Base-by-base conservation (phyloP, 768 basidiomycete genomes). In the Solioccasus polychromus region DNA sequence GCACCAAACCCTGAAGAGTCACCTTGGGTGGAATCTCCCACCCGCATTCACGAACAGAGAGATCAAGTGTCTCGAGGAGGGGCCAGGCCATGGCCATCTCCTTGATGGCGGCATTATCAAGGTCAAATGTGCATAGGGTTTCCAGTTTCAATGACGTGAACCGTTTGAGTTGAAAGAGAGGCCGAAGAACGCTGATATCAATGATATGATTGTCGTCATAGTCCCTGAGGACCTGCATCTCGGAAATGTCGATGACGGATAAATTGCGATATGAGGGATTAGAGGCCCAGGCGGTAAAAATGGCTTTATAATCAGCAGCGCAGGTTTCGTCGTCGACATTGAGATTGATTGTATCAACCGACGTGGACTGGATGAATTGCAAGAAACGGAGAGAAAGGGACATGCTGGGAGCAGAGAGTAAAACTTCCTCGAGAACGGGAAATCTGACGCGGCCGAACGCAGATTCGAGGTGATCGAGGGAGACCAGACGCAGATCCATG, bases 301-400 rank as follows among this genome's bases (percentile, higher is more conserved):
- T 61, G 36, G 28, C 26, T 6, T 53, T 39, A 32, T 63, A 62
- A 41, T 53, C 55, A 15, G 51, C 43, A 42, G 61, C 61, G 35
- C 55, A 55, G 6, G 58, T 61, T 58, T 62, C 61, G 42, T 62
- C 61, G 40, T 62, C 61, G 40, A 62, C 41, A 23, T 63, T 62
- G 61, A 63, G 58, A 58, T 63, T 62, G 34, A 62, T 62, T 51
- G 61, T 61, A 55, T 61, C 58, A 49, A 62, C 47, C 24, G 55
- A 55, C 37, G 53, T 49, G 25, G 61, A 62, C 34, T 55, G 53
- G 28, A 63, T 47, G 53, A 61, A 58, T 44, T 61, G 41, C 38
- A 63, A 20, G 48, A 62, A 63, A 37, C 38, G 55, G 14, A 58
- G 56, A 35, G 53, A 48, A 31, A 48, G 44, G 14, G 48, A 49